Evolutionary conservation across 768 basidiomycete genomes (phyloP), one percentile per base, ranked within the genome.

Genomic region (Clavulina sp.): DNA sequence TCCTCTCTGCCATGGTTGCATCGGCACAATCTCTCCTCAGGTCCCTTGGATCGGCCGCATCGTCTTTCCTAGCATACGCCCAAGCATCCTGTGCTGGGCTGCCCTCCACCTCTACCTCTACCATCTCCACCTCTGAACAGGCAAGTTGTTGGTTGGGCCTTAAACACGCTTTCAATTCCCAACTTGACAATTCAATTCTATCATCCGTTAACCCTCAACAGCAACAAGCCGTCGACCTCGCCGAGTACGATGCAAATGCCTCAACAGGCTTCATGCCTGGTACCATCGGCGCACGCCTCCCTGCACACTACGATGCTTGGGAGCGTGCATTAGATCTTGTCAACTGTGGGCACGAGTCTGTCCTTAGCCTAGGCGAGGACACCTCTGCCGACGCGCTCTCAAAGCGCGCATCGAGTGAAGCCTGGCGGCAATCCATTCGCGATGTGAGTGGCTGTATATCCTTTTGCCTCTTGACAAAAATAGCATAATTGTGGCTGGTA

Each of bases 311-410:
- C 33, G 23, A 32, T 30, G 34, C 28, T 24, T 56, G 30, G 32
- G 55, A 56, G 38, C 43, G 41, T 2, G 32, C 52, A 18, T 43
- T 56, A 28, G 55, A 30, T 26, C 31, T 55, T 6, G 55, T 49
- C 48, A 56, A 54, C 26, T 40, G 55, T 19, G 51, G 40, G 6
- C 9, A 9, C 43, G 24, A 52, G 26, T 41, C 52, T n/a, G 41
- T 50, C n/a, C 28, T 56, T 30, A 41, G 34, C 29, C 53, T 56
- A 29, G 55, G 55, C 28, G 55, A 56, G 46, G 55, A 56, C 41
- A 32, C 30, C 31, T 23, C 19, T 23, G 36, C 56, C 23, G 55
- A 55, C 19, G 55, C 53, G n/a, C 28, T 56, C 24, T 46, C 55
- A 21, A 57, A 49, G 47, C 55, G 55, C 23, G 28, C 32, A 6